Base-by-base conservation (phyloP, 164 flowering plant species). In the Umbellularia californica region DNA sequence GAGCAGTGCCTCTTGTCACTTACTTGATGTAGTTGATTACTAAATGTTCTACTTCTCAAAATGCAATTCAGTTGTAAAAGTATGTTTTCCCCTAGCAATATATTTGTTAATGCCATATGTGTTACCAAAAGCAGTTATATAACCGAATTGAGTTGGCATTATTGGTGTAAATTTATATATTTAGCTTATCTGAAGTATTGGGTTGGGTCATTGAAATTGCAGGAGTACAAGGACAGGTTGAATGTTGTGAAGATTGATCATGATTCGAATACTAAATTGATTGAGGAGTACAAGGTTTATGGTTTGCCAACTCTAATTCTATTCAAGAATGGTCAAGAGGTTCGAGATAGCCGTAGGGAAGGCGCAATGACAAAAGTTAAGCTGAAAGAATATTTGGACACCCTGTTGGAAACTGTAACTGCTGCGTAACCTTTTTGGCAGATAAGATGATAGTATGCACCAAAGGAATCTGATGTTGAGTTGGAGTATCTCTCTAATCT, bases 311-410 rank as follows among this genome's bases (percentile, higher is more conserved):
- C 87, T 70, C 73, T 91, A 74, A 90, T 93, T 79, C 79, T 93
- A 58, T 92, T 92, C 83, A 86, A 87, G 82, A 79, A 90, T 71
- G 97, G 97, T n/a, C 51, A 83, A 76, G 95, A 89, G 85, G 85
- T 93, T 76, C 85, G 89, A 20, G 85, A 80, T 27, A 93, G 97
- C 85, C 83, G 92, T 68, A 86, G 89, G 77, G 95, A 93, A 87
- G 97, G 97, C 67, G 97, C 95, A 14, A 88, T 93, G 67, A 88
- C 93, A 63, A 93, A 93, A 79, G 82, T 23, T 4, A 93, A 91
- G 80, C 90, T 93, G 23, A 85, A 88, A 70, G 93, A 88, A 70
- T 90, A 90, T 73, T 51, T 93, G 25, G 92, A 93, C 75, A 55
- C 81, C 33, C 77, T 86, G 17, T 79, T 93, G 85, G 85, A 86